Conservation (phyloP, 306 rosid genomes). For the Cucurbita pepo region DNA sequence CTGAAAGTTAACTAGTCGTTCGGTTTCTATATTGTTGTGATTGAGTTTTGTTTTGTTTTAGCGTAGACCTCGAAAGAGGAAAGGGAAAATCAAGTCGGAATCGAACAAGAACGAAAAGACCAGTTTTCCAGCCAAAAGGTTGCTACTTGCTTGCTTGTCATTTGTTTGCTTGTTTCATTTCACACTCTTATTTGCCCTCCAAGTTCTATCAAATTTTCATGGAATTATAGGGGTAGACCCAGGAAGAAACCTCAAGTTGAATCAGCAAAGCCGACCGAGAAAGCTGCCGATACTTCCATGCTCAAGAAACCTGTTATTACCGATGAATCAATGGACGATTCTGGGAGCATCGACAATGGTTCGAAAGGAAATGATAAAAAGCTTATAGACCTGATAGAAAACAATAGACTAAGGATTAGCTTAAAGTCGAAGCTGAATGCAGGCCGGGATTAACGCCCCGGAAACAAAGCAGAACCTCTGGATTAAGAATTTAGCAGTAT, state of each 20-base stretch:
- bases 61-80: constrained; percentile 24
- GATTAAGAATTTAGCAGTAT: neutral
- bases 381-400: neutral
- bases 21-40: neutral
- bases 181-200: neutral
- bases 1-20: neutral
- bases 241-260: neutral
- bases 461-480: neutral
- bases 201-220: neutral
- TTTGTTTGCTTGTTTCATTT: neutral
- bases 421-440: neutral
- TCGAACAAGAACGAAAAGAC: constrained; percentile 11
- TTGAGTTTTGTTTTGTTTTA: constrained; percentile 10
- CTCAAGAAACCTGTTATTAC: neutral
- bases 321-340: neutral
- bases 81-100: constrained; percentile 9
- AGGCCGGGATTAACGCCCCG: neutral
- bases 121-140: constrained; percentile 17
- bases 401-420: neutral
- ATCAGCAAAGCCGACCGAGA: neutral
- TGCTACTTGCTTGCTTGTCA: neutral
- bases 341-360: neutral
- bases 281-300: neutral
- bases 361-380: neutral
- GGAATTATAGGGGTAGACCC: neutral